A percentile compares a stretch with the other conserved stretches of the same genome.
phyloP scores from a whole-genome alignment of 305 asterid genomes.

The Fraxinus angustifolia region DNA sequence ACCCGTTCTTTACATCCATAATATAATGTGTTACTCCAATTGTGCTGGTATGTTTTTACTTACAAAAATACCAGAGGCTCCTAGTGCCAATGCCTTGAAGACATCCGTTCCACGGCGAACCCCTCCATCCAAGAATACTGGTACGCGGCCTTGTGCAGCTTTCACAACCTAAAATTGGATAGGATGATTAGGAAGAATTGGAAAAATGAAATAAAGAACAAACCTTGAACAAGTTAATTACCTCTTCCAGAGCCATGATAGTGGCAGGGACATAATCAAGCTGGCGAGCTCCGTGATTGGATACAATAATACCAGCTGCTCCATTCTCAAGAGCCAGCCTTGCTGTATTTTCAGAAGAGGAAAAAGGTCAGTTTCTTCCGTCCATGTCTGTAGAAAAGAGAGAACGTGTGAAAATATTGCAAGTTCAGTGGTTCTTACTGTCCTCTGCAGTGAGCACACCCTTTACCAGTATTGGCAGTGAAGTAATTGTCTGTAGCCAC shows the following conservation, averaged over 20 bases:
- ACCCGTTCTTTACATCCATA: background rate
- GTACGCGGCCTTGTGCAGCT: constrained; percentile 86
- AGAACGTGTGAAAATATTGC: background rate
- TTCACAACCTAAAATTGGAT: constrained; percentile 65
- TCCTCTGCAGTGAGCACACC: constrained; percentile 92
- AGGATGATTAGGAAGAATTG: constrained; percentile 6
- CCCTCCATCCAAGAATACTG: constrained; percentile 91
- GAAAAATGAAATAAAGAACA: background rate
- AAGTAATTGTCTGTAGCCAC: constrained; percentile 91
- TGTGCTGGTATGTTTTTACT: constrained; percentile 26
- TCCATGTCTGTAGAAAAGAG: constrained; percentile 1
- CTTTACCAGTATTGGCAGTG: constrained; percentile 80
- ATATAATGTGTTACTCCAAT: constrained; percentile 5
- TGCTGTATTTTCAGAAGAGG: constrained; percentile 38
- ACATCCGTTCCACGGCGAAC: constrained; percentile 95
- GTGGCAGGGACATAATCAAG: constrained; percentile 91
- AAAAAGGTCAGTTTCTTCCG: background rate
- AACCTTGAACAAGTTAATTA: constrained; percentile 16
- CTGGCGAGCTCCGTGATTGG: constrained; percentile 96
- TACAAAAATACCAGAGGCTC: constrained; percentile 91
- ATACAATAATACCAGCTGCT: constrained; percentile 83
- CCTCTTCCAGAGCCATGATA: constrained; percentile 88
- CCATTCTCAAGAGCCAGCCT: constrained; percentile 74
- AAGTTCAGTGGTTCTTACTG: constrained; percentile 38
- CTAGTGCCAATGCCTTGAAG: constrained; percentile 88